Conservation (phyloP, 75 land plant genomes). For the Sequoiadendron giganteum region DNA sequence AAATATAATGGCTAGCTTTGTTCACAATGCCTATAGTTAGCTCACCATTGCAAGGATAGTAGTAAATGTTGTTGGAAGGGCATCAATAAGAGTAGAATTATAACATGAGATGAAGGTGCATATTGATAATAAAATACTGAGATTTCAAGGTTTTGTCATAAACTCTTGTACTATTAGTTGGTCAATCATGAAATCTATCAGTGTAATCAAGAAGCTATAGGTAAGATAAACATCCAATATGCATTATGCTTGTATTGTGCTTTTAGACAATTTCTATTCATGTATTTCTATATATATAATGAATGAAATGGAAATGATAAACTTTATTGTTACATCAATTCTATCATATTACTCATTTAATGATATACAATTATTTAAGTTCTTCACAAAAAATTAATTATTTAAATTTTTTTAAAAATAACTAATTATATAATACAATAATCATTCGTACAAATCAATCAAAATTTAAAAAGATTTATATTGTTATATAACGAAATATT, state of each 20-base stretch:
- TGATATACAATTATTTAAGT: no score
- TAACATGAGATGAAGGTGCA: slow-evolving; percentile 52
- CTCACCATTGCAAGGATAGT: slow-evolving; percentile 50
- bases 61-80: slow-evolving; percentile 62
- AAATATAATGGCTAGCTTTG: slow-evolving; percentile 15
- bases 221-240: slow-evolving; percentile 32
- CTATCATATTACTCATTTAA: no score
- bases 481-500: no score
- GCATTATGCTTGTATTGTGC: background rate
- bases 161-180: slow-evolving; percentile 72
- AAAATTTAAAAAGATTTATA: no score
- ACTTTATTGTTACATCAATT: background rate
- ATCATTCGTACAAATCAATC: no score
- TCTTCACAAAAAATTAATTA: no score
- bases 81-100: slow-evolving; percentile 56
- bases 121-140: slow-evolving; percentile 64
- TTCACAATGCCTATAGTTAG: slow-evolving; percentile 43
- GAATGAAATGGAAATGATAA: background rate
- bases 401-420: no score
- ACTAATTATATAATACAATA: no score
- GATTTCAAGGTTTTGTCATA: slow-evolving; percentile 67
- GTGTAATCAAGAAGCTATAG: slow-evolving; percentile 87
- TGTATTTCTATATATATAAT: background rate
- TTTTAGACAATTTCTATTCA: background rate
- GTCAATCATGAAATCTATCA: slow-evolving; percentile 88